Evolutionary conservation across 176 grass and related monocot species (phyloP), one percentile per base, ranked within the genome.

Genomic region (Chrysopogon serrulatus): DNA sequence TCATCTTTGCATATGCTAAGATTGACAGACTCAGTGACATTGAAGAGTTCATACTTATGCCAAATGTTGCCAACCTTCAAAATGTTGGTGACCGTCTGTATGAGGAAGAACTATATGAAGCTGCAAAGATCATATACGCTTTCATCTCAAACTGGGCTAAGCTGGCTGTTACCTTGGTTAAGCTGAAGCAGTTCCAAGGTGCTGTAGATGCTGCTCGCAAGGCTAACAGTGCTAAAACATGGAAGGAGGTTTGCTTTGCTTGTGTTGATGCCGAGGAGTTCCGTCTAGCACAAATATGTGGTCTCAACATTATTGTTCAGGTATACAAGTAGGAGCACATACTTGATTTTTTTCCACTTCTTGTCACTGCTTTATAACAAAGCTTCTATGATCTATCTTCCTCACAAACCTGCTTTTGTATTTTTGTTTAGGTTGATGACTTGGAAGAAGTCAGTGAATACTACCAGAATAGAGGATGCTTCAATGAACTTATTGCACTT

Each of bases 91-190:
- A 98, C n/a, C 88, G 90, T 48, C 66, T 98, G 27, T 98, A 91
- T 49, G 95, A 95, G 84, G 95, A 84, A 88, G 86, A 94, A 77
- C 92, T 98, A 53, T 98, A 93, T 84, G 92, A 93, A 91, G 95
- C 92, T 84, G 95, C 95, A 78, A 98, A 98, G 87, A 98, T 98
- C 48, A 98, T 98, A 23, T 98, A 95, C 65, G 90, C 92, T n/a
- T 98, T 98, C 84, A 95, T 98, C 82, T 95, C 95, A 8, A 95
- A 98, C 90, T 98, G 90, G 95, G 95, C 95, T 69, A 95, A 93
- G 87, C 68, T 98, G 70, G 95, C 95, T 87, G 85, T 90, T 28
- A 95, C 95, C 74, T 79, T 98, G 36, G 95, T 93, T 81, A 98
- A 89, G 89, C 77, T 98, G 79, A 95, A 93, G 79, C 95, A 95